A percentile compares a stretch with the other conserved stretches of the same genome.
Evolutionary conservation across 768 basidiomycete species (phyloP).

Genomic region (Phanerochaete sordida): DNA sequence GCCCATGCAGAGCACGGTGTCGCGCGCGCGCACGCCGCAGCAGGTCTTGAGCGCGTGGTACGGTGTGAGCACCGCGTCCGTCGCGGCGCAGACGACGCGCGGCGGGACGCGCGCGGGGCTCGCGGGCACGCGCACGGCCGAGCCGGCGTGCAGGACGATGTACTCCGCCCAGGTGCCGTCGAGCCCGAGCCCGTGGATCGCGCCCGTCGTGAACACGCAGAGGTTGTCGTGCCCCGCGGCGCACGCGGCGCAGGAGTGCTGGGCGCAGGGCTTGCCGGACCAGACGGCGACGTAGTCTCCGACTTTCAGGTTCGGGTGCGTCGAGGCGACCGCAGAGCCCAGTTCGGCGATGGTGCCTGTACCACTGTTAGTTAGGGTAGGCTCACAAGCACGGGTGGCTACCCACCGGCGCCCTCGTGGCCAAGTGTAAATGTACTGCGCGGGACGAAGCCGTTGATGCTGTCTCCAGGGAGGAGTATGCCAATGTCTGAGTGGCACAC

Average conservation of each 20-base stretch:
- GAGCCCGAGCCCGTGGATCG: conserved; percentile 9
- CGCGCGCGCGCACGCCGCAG: conserved; percentile 7
- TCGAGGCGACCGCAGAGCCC: conserved; percentile 9
- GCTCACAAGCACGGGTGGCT: neutral
- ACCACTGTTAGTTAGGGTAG: neutral
- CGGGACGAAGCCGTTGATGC: too few species aligned
- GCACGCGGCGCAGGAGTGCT: conserved; percentile 12
- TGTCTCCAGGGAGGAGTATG: neutral
- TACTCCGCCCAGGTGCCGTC: conserved; percentile 19
- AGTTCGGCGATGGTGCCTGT: conserved; percentile 11
- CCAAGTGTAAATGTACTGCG: conserved; percentile 10
- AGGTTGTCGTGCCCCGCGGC: conserved; percentile 11
- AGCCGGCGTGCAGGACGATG: conserved; percentile 6
- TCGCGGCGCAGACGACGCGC: conserved; percentile 13
- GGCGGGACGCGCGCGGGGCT: conserved; percentile 10
- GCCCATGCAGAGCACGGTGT: conserved; percentile 35
- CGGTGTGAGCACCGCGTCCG: conserved; percentile 22
- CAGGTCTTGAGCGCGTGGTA: conserved; percentile 17
- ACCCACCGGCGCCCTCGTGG: conserved; percentile 19
- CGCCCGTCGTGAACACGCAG: conserved; percentile 6
- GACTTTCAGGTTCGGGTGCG: conserved; percentile 2
- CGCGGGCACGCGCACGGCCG: conserved; percentile 16
- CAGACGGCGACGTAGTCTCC: conserved; percentile 20
- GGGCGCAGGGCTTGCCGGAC: conserved; percentile 14
- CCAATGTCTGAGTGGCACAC: conserved; percentile 21